A percentile compares a stretch with the other conserved stretches of the same genome.
Conservation (phyloP, 2,329 filamentous ascomycete species). For the Didymosphaeria variabile region DNA sequence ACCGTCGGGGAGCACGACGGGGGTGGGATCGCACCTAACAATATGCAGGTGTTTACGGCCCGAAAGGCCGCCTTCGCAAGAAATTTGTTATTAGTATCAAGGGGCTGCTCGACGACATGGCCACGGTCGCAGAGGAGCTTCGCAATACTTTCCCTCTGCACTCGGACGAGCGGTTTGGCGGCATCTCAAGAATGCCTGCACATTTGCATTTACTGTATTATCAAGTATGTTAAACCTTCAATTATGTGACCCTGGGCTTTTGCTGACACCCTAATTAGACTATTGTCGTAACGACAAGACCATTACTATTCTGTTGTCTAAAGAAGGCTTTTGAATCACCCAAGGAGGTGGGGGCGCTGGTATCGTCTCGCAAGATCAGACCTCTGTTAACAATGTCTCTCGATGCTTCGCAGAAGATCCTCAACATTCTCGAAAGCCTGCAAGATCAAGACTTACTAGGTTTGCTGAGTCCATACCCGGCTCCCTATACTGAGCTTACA, state of each 20-base stretch:
- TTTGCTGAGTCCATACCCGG: slow-evolving; percentile 27
- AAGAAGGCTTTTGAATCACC: slow-evolving; percentile 46
- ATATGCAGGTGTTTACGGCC: slow-evolving; percentile 53
- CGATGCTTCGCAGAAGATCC: slow-evolving; percentile 55
- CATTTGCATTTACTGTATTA: slow-evolving; percentile 50
- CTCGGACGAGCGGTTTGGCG: slow-evolving; percentile 47
- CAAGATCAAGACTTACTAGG: slow-evolving; percentile 59
- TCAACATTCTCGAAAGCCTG: slow-evolving; percentile 55
- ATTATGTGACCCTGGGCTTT: too few species aligned
- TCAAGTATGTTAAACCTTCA: slow-evolving; percentile 41
- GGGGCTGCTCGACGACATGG: slow-evolving; percentile 50
- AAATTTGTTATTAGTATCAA: slow-evolving; percentile 49
- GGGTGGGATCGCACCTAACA: slow-evolving; percentile 6
- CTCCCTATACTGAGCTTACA: slow-evolving; percentile 5
- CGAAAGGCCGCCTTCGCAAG: slow-evolving; percentile 58
- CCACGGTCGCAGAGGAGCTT: slow-evolving; percentile 53
- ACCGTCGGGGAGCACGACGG: neutral
- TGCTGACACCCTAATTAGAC: slow-evolving; percentile 38
- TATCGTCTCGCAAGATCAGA: slow-evolving; percentile 50
- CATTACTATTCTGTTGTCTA: slow-evolving; percentile 56
- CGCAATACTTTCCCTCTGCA: slow-evolving; percentile 50
- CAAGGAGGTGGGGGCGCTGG: slow-evolving; percentile 40
- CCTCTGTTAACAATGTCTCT: slow-evolving; percentile 54
- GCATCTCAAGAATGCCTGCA: slow-evolving; percentile 54
- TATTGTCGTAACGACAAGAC: slow-evolving; percentile 53